Conservation (phyloP, 2,329 filamentous ascomycete genomes). For the Sarocladium brachiariae region DNA sequence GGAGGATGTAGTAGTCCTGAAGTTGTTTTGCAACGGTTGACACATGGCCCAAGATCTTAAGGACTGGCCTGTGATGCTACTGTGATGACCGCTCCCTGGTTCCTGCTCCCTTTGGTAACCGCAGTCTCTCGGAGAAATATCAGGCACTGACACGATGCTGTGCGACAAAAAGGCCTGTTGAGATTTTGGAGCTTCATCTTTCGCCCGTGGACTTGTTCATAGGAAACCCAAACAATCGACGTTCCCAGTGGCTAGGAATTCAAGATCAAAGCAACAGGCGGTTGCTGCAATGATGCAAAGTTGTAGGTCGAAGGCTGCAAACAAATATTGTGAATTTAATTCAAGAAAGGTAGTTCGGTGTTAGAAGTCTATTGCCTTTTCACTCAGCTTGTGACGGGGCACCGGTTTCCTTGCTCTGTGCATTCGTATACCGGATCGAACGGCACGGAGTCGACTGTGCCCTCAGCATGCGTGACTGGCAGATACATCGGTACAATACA, state of each 20-base stretch:
- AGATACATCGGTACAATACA: no score
- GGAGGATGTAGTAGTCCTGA: constrained; percentile 50
- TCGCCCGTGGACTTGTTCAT: constrained; percentile 45
- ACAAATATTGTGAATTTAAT: no score
- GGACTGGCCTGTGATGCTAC: constrained; percentile 66
- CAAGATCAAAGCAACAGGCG: constrained; percentile 8
- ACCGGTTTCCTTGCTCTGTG: no score
- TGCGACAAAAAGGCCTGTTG: constrained; percentile 35
- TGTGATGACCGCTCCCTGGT: constrained; percentile 22
- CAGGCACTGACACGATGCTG: no score
- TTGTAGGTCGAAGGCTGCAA: no score
- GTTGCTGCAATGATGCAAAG: neutral
- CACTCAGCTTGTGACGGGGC: no score
- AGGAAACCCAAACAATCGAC: constrained; percentile 40
- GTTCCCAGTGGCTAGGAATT: constrained; percentile 20
- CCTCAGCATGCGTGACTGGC: no score
- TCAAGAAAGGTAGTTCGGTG: no score
- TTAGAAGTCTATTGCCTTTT: no score
- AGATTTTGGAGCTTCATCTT: constrained; percentile 39
- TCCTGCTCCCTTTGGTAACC: neutral
- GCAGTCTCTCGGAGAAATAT: neutral
- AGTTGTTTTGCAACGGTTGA: constrained; percentile 51
- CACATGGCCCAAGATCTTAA: constrained; percentile 59
- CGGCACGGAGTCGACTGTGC: no score
- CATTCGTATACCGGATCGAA: no score